Evolutionary conservation across 768 basidiomycete genomes (phyloP), one percentile per base, ranked within the genome.

Genomic region (Guyanaporus albipodus): DNA sequence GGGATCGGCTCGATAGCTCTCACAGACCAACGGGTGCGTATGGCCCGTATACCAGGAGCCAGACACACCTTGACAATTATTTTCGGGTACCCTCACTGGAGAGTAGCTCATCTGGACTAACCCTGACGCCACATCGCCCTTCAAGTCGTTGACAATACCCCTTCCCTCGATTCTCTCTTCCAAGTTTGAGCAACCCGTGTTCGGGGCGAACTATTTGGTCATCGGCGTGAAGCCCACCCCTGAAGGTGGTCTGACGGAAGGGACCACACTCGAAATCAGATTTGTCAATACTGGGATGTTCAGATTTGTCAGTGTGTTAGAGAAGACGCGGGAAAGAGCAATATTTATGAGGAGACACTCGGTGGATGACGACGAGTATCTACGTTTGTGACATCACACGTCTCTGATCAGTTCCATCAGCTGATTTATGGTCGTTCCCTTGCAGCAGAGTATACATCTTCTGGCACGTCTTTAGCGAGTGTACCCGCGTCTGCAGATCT

Each of bases 311-410:
- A 78, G 76, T 38, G 63, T 79, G 21, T 66, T 91, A 42, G 86
- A 87, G 68, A 90, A 90, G 73, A 79, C 85, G 27, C 76, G 87
- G 41, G 87, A 90, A 68, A 70, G 77, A 38, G 80, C 80, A 14
- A 78, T 87, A 41, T 87, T 83, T 55, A 87, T 88, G 87, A 82
- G 72, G 61, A 70, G 85, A 38, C 80, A 81, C 61, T 52, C 49
- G 17, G 44, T 67, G 34, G 64, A 64, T n/a, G 67, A 66, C 10
- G 67, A 68, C 14, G 64, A 66, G 19, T 39, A 58, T 46, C 24
- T 66, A 36, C 65, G 64, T 66, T 49, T 8, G 64, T 67, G 29
- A 38, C 31, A 37, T 53, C 44, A n/a, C 36, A 18, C 8, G 17
- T 35, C 46, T 10, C 40, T 35, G 22, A 22, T 24, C 33, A 27